Base-by-base conservation (phyloP, 352 stramenopile species). In the Phytophthora megakarya region DNA sequence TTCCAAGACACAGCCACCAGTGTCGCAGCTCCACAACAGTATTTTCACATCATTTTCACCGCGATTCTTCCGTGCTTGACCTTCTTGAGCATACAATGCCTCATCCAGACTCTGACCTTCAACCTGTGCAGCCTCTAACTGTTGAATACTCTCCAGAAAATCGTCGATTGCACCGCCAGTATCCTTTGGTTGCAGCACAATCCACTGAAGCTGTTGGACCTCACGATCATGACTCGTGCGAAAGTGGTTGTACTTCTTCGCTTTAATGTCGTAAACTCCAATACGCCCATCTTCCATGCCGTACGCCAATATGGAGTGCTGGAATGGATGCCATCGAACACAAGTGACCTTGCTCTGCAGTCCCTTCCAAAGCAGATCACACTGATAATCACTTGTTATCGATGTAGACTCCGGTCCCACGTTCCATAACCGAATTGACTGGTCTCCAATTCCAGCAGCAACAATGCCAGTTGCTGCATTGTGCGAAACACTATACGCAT, bases 261-360 rank as follows among this genome's bases (percentile, higher is more conserved):
- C 72, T 25, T 76, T 67, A 1, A 67, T 59, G 45, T 93, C 73
- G 55, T 89, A 89, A 16, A 89, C 5, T 0, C 81, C 85, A 43
- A 93, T 40, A 7, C 72, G 68, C 1, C 85, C 85, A 37, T 92
- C 82, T 65, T 92, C 85, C n/a, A 79, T 90, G 4, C 82, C 82
- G 45, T 87, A 93, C 2, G 78, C 85, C 15, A 93, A 55, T 12
- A 86, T 42, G 12, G 73, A 62, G 11, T 76, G 46, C 43, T 84
- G 51, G 25, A 89, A 51, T 8, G 82, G 82, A 65, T 90, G 76
- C 82, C 85, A 93, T 30, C 57, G 61, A 18, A 93, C 67, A 11
- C 73, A 80, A 22, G 82, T 92, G 25, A 93, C 53, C 46, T 92
- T 92, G 67, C 82, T 91, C 42, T 93, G 81, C 23, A 93, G 32